phyloP scores from a whole-genome alignment of 257 asterid genomes.

The Nicotiana attenuata region DNA sequence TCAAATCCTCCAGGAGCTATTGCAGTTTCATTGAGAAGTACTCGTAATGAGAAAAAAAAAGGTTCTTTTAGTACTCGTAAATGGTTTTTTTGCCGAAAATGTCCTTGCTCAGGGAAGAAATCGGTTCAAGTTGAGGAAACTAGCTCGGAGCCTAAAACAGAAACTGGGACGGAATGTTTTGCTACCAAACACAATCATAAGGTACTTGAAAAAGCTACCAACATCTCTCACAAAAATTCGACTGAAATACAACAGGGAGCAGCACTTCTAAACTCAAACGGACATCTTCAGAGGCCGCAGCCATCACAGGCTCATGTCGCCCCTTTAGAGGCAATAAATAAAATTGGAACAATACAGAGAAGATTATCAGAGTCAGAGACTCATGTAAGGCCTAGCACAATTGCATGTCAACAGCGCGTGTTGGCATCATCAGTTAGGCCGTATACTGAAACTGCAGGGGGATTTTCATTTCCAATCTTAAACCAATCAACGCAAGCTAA shows the following conservation, averaged over 20 bases:
- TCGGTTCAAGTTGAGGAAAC: constrained; percentile 56
- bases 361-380: constrained; percentile 13
- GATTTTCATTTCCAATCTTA: constrained; percentile 70
- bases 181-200: constrained; percentile 11
- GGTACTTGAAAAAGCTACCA: constrained; percentile 4
- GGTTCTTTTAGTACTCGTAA: constrained; percentile 21
- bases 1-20: constrained; percentile 51
- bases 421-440: constrained; percentile 38
- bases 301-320: not conserved
- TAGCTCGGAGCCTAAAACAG: constrained; percentile 1
- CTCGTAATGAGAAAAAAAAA: constrained; percentile 21
- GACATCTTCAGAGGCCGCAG: not conserved
- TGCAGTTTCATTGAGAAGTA: constrained; percentile 34
- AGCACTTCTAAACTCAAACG: not conserved
- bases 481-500: constrained; percentile 21
- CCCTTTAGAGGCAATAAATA: not conserved
- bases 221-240: constrained; percentile 18
- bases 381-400: constrained; percentile 17
- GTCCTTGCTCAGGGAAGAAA: constrained; percentile 69
- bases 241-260: constrained; percentile 15
- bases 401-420: constrained; percentile 40
- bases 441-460: constrained; percentile 22
- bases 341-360: constrained; percentile 8
- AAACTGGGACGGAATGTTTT: not conserved
- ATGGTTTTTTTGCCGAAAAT: constrained; percentile 55